phyloP scores from a whole-genome alignment of 2,329 filamentous ascomycete species.

The Cucurbitaria berberidis region DNA sequence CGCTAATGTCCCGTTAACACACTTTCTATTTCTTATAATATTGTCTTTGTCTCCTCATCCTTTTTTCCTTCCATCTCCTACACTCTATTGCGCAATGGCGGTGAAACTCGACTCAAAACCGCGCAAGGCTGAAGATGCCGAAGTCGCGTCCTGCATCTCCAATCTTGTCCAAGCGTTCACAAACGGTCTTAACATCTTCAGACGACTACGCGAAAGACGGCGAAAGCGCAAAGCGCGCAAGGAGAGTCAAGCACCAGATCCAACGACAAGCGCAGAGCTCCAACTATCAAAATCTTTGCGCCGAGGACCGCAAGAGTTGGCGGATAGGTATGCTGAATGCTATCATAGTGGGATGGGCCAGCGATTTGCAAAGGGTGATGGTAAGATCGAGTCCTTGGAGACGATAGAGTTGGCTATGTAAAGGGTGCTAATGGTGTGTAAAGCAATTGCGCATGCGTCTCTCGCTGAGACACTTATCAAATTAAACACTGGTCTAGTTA shows the following conservation, averaged over 20 bases:
- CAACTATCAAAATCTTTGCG: conserved; percentile 50
- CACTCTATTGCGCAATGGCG: conserved; percentile 29
- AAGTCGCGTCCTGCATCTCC: conserved; percentile 46
- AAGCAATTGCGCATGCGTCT: conserved; percentile 55
- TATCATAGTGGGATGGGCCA: conserved; percentile 45
- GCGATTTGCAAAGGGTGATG: conserved; percentile 52
- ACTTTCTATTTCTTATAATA: conserved; percentile 23
- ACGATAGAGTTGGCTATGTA: neutral
- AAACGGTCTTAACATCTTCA: conserved; percentile 55
- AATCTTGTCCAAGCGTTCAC: conserved; percentile 54
- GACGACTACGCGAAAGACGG: conserved; percentile 46
- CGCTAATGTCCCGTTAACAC: conserved; percentile 28
- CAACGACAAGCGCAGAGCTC: conserved; percentile 42
- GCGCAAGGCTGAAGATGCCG: conserved; percentile 28
- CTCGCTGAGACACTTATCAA: conserved; percentile 55
- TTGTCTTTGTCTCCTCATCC: conserved; percentile 13
- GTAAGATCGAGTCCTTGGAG: conserved; percentile 36
- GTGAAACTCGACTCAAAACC: conserved; percentile 24
- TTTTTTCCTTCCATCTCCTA: conserved; percentile 8
- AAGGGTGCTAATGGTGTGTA: neutral
- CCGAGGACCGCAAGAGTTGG: conserved; percentile 51
- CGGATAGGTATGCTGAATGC: conserved; percentile 50
- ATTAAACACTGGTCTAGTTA: conserved; percentile 55
- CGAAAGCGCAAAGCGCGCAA: conserved; percentile 39
- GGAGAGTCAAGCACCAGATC: conserved; percentile 23